Evolutionary conservation across 768 basidiomycete genomes (phyloP), one percentile per base, ranked within the genome.

Genomic region (Rhodotorula toruloides): DNA sequence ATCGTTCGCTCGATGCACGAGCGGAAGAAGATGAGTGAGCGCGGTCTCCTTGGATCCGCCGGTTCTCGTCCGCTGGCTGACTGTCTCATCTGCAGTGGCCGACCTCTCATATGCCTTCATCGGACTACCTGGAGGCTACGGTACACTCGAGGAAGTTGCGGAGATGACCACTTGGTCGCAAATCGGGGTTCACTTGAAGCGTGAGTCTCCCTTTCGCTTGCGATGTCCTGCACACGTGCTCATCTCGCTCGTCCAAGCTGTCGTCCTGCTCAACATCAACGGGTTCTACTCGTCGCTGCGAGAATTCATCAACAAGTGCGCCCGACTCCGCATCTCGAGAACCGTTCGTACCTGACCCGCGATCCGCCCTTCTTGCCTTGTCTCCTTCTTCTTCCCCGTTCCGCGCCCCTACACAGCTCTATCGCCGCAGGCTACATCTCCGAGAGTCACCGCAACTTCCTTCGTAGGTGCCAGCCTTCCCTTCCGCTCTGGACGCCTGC

Each of bases 151-250:
- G 78, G 94, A 97, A 83, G 89, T 87, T 36, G 64, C 76, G 34
- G 94, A 98, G 78, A 92, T 90, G 67, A 83, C 86, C 17, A 94
- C 93, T 1, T 99, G 94, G 94, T 89, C 89, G 31, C 93, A 97
- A 74, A 76, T 96, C 10, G 87, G 87, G 29, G 87, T 93, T 50
- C 89, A 68, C 32, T 27, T 27, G 27, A 71, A 71, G 61, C 72
- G 63, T 72, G 29, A n/a, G 63, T 37, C 14, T 14, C 8, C 22
- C 27, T 9, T 36, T 47, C 53, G 10, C 14, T 4, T 12, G n/a
- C n/a, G n/a, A n/a, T n/a, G n/a, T n/a, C n/a, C n/a, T n/a, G n/a
- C n/a, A n/a, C n/a, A n/a, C n/a, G n/a, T n/a, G n/a, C 5, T n/a
- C 9, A 9, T 42, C 58, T 56, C 64, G 75, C 27, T 65, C 68